Percentiles rank a stretch among this genome's conserved stretches.
Conservation (phyloP, 2,329 filamentous ascomycete genomes). For the Zymoseptoria pseudotritici region DNA sequence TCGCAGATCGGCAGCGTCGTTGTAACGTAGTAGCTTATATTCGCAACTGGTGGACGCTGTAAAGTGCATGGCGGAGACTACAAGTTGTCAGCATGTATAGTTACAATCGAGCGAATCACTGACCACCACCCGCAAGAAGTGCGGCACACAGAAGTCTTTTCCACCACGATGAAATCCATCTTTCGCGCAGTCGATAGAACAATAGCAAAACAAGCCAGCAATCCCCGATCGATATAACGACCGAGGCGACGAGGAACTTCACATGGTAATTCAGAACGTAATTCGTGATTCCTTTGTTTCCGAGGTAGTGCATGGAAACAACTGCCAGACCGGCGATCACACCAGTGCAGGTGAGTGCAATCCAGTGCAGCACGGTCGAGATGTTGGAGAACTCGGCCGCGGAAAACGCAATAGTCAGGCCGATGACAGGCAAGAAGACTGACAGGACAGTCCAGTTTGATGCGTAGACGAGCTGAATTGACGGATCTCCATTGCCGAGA, state of each 20-base stretch:
- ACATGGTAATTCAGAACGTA: constrained; percentile 58
- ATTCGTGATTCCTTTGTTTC: constrained; percentile 75
- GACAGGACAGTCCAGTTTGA: constrained; percentile 65
- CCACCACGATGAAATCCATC: constrained; percentile 75
- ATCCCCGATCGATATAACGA: constrained; percentile 63
- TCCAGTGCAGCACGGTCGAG: constrained; percentile 24
- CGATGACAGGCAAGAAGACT: constrained; percentile 70
- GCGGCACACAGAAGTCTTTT: constrained; percentile 60
- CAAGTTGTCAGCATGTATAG: background rate
- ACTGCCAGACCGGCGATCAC: constrained; percentile 65
- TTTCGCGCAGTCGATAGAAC: constrained; percentile 69
- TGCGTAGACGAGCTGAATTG: constrained; percentile 68
- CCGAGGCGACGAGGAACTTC: constrained; percentile 58
- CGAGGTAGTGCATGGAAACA: constrained; percentile 80
- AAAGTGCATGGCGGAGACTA: constrained; percentile 62
- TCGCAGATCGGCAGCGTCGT: constrained; percentile 32
- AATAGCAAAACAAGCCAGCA: constrained; percentile 63
- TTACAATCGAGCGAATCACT: background rate
- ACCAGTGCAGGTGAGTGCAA: constrained; percentile 50
- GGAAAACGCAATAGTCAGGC: constrained; percentile 65
- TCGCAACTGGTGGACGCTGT: constrained; percentile 63
- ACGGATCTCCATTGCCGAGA: constrained; percentile 51
- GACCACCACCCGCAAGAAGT: constrained; percentile 64
- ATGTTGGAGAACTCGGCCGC: constrained; percentile 47
- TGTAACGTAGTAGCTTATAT: constrained; percentile 52